These are phyloP conservation scores for Mycena galopus DNA, from an alignment of 768 basidiomycete species.

Conservation along the genomic window DNA sequence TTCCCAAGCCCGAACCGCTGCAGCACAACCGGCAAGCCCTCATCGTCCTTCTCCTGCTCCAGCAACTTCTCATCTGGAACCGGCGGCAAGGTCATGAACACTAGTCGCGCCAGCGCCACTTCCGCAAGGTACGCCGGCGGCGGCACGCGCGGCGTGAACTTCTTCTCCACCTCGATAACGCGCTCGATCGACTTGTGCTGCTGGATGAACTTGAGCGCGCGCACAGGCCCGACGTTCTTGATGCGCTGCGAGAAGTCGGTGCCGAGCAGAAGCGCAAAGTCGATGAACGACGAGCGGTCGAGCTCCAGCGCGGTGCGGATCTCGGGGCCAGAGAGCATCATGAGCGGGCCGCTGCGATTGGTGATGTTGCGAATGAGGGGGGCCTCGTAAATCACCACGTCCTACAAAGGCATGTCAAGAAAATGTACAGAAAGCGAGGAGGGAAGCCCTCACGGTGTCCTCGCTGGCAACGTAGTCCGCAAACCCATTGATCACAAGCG, in stretches of 20 bases:
- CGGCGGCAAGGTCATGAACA: conserved; percentile 78
- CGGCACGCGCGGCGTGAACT: conserved; percentile 64
- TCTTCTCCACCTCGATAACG: conserved; percentile 65
- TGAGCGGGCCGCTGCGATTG: conserved; percentile 67
- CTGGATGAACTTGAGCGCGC: conserved; percentile 82
- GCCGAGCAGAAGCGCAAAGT: conserved; percentile 89
- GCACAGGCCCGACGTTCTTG: conserved; percentile 81
- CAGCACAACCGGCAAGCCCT: conserved; percentile 59
- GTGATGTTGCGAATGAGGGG: conserved; percentile 87
- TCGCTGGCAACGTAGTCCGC: conserved; percentile 94
- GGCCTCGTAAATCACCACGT: conserved; percentile 86
- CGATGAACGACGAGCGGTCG: conserved; percentile 71
- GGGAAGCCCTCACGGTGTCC: conserved; percentile 73
- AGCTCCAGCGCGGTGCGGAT: conserved; percentile 72
- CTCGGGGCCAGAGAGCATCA: conserved; percentile 72
- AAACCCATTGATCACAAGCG: conserved; percentile 77
- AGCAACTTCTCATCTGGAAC: conserved; percentile 60
- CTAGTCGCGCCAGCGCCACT: conserved; percentile 69
- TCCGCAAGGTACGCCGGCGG: conserved; percentile 71
- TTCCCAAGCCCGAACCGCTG: conserved; percentile 64
- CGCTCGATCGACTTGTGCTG: conserved; percentile 80
- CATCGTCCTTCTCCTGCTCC: conserved; percentile 56
- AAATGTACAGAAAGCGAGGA: conserved; percentile 15
- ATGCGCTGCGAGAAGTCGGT: conserved; percentile 93
- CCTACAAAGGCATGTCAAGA: conserved; percentile 54